Evolutionary conservation across 2,329 filamentous ascomycete species (phyloP).

Genomic region (Pseudocercospora pini-densiflorae): DNA sequence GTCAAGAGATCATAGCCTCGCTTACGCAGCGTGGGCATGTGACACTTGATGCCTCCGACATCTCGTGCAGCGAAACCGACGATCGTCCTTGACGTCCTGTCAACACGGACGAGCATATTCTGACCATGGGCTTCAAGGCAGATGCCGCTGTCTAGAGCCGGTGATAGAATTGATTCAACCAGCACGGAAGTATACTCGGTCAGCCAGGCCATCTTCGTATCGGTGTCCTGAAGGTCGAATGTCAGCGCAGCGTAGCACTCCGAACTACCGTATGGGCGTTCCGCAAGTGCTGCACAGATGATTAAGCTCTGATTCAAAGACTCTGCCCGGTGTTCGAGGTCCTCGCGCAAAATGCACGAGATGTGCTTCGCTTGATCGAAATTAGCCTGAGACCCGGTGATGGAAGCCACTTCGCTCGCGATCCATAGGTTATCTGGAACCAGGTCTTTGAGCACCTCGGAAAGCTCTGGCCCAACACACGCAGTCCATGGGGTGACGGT

Average conservation of each 20-base stretch:
- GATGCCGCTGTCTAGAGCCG: constrained; percentile 12
- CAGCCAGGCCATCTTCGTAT: constrained; percentile 5
- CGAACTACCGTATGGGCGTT: neutral
- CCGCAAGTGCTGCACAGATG: neutral
- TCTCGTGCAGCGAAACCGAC: constrained; percentile 15
- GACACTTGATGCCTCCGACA: constrained; percentile 13
- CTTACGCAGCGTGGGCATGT: constrained; percentile 12
- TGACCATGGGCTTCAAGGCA: constrained; percentile 19
- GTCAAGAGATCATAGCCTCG: constrained; percentile 9
- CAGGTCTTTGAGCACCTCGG: constrained; percentile 11
- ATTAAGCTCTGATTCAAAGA: constrained; percentile 6
- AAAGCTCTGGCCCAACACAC: constrained; percentile 12
- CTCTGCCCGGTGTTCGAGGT: constrained; percentile 12
- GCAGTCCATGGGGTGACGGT: neutral
- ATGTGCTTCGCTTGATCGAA: constrained; percentile 6
- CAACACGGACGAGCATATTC: constrained; percentile 10
- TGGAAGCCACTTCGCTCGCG: constrained; percentile 12
- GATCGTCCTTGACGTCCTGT: neutral
- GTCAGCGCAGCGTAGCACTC: neutral
- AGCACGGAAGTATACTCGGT: constrained; percentile 2
- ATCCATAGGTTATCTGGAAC: constrained; percentile 14
- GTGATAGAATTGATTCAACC: constrained; percentile 7
- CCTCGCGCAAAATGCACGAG: constrained; percentile 13
- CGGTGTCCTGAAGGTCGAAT: neutral
- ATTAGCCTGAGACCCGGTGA: constrained; percentile 12